Base-by-base conservation (phyloP, 768 basidiomycete genomes). In the Tremella fuciformis region DNA sequence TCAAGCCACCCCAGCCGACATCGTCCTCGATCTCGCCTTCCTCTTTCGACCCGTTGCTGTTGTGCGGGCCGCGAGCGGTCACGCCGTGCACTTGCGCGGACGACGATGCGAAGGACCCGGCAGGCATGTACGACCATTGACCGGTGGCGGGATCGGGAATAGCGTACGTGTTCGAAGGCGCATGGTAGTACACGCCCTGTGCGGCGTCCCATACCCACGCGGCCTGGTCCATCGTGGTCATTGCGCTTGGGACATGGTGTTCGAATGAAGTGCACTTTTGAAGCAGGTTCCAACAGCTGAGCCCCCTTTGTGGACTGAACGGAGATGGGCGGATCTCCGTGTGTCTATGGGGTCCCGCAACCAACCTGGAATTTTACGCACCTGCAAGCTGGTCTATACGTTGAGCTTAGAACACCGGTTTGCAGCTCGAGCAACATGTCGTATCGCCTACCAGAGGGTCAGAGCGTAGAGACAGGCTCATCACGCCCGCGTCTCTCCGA, bases 1-100 rank as follows among this genome's bases (percentile, higher is more conserved):
- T 67, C 48, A 72, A 39, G 24, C 55, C 70, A 40, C 70, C 70
- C 73, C 70, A 70, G 0, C 69, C 70, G 21, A 70, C 69, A 59
- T 73, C 66, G 34, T 70, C 70, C 24, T 67, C 66, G n/a, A 70
- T 52, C 60, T 68, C 66, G 1, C 73, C 70, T 51, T 71, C 66
- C 44, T 71, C 70, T 25, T 52, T 57, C 49, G 26, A 22, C 8
- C 21, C 25, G 8, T 22, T 22, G 3, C n/a, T 34, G n/a, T 22
- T 25, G 8, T 29, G 29, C 38, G 51, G 38, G 18, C 15, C 44
- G 25, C 18, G 52, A 21, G 34, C 42, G 26, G 50, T 11, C 16
- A 2, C 21, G 13, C 13, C 21, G 21, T 38, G 19, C 13, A 21
- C 8, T 15, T 40, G 8, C 2, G 53, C 13, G 13, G 18, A 13